Base-by-base conservation (phyloP, 352 stramenopile genomes). In the Phytophthora vignae region DNA sequence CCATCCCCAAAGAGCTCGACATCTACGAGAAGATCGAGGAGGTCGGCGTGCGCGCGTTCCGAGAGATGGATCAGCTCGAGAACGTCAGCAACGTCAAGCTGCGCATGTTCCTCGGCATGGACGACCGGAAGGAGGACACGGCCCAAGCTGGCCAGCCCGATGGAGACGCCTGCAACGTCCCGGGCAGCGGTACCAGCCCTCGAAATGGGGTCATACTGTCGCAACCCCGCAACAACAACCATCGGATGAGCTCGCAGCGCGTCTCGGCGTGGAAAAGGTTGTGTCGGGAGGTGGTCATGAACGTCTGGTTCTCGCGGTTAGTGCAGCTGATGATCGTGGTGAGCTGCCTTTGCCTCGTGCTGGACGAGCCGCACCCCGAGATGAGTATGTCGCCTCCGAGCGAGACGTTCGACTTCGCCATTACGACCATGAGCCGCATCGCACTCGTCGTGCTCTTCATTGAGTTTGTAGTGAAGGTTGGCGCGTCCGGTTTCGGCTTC, bases 21-120 rank as follows among this genome's bases (percentile, higher is more conserved):
- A 94, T 94, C 38, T 90, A 91, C 55, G 87, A 94, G 55, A 90
- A 90, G 62, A 92, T 94, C 50, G 87, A 94, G 60, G 87, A 94
- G 64, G 73, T 88, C 50, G 87, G 87, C 29, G 87, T 94, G 14
- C 83, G 87, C 15, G 85, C 84, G 0, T 94, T 94, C 58, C 76
- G 84, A 22, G 84, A 94, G 55, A 91, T 94, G 77, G 82, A 92
- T 53, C 81, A 92, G 40, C 83, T 93, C 2, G 87, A 94, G 29
- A 90, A 94, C 55, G 85, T 94, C 31, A 92, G 79, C 74, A 92
- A 94, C 53, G 75, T 92, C 55, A 94, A 94, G 62, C 49, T 93
- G 36, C 85, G 87, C 7, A 88, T 92, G 79, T 89, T 94, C 61
- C 77, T 94, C 17, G 87, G 87, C 8, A 54, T 94, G 6, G 87